Base-by-base conservation (phyloP, 1,284 basidiomycete genomes). In the Cryptococcus wingfieldii region DNA sequence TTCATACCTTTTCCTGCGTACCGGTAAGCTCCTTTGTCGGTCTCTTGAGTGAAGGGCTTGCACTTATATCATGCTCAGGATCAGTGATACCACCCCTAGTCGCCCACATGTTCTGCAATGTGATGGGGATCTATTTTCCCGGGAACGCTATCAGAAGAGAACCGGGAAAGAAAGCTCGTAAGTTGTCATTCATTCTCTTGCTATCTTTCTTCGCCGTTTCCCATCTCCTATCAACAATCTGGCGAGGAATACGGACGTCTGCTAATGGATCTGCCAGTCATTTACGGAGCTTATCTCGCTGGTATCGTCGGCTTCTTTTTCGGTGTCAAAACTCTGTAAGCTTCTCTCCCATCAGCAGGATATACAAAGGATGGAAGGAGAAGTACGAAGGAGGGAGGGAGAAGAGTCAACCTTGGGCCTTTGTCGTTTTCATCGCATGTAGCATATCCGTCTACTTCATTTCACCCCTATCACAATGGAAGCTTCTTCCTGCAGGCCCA, bases 41-140 rank as follows among this genome's bases (percentile, higher is more conserved):
- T 9, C 44, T 18, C 41, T 8, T 23, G 19, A 42, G 19, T 8
- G 44, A 23, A 1, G 44, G 23, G 9, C 16, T 9, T 3, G n/a
- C 7, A 23, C 44, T 38, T 25, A 7, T 37, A n/a, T 43, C 14
- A 23, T 7, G 5, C 14, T n/a, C 67, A 69, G 77, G 72, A 9
- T 74, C 73, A 2, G 63, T 80, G 39, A 41, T 78, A 34, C 80
- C 82, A 0, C 80, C 90, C 0, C 80, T 92, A 52, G 74, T 82
- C 34, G 83, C 89, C 0, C 95, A 98, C 74, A 78, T 88, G 3
- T 92, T 93, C 69, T 98, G 95, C 79, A 98, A 98, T 71, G 71
- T 88, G 46, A 94, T 97, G 90, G 94, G 94, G 2, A 71, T 78
- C 16, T 75, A 76, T 39, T 60, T 70, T 16, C 76, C 76, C 4